Conservation (phyloP, 805 yeast species). For the Yarrowia sp. region DNA sequence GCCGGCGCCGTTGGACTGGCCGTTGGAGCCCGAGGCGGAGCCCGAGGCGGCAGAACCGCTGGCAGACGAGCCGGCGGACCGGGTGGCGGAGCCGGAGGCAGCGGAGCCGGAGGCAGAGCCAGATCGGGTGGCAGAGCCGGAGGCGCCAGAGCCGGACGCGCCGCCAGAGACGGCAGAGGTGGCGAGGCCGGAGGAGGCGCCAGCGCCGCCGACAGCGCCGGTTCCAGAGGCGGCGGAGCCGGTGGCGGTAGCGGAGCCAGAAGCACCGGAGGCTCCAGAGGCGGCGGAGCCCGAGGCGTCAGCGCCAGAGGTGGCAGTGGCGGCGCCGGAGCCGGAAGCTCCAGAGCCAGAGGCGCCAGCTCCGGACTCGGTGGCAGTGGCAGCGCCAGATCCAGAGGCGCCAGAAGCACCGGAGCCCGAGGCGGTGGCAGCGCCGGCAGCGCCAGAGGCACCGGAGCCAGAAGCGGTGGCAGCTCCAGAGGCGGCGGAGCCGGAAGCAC, state of each 20-base stretch:
- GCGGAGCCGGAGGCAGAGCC: slow-evolving; percentile 1
- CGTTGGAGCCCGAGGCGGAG: slow-evolving; percentile 20
- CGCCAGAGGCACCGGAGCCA: slow-evolving; percentile 12
- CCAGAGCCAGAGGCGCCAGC: neutral
- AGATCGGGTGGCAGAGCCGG: neutral
- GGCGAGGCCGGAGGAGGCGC: neutral
- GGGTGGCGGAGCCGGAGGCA: slow-evolving; percentile 15
- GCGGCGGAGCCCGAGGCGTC: neutral
- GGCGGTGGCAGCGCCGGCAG: neutral
- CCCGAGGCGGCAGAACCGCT: slow-evolving; percentile 21
- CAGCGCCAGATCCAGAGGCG: neutral
- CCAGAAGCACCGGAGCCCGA: slow-evolving; percentile 5
- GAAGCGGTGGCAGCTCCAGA: slow-evolving; percentile 20
- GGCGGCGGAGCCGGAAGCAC: neutral
- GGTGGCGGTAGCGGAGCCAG: neutral
- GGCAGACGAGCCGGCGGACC: slow-evolving; percentile 5
- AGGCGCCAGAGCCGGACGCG: slow-evolving; percentile 1
- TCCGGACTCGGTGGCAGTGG: neutral
- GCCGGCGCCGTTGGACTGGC: slow-evolving; percentile 34
- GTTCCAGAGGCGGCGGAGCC: neutral
- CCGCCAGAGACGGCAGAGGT: neutral
- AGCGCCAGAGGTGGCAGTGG: neutral
- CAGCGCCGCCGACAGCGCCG: neutral
- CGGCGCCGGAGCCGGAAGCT: neutral
- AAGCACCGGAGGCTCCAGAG: neutral